Conservation (phyloP, 768 basidiomycete genomes). For the Pleurotus tuber-regium region DNA sequence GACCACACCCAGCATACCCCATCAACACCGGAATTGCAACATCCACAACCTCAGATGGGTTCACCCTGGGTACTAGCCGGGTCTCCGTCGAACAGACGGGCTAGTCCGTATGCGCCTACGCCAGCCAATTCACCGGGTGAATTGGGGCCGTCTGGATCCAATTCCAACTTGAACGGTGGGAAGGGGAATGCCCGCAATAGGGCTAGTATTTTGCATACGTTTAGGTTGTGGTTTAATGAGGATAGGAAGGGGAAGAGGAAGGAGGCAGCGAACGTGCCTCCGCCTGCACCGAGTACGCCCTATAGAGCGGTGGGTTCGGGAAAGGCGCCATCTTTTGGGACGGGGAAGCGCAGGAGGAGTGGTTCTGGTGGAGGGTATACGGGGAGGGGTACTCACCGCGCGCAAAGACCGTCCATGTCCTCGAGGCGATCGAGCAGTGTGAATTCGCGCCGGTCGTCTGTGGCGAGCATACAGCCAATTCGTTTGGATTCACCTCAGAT, state of each 20-base stretch:
- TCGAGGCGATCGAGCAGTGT: constrained; percentile 90
- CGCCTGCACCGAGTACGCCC: constrained; percentile 22
- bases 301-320: constrained; percentile 11
- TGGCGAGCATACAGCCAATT: constrained; percentile 45
- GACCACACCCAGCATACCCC: no score
- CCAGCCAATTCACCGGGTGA: constrained; percentile 56
- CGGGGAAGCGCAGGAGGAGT: constrained; percentile 52
- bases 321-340: constrained; percentile 21
- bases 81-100: constrained; percentile 33
- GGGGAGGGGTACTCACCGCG: constrained; percentile 40
- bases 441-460: constrained; percentile 75
- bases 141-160: constrained; percentile 42
- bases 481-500: constrained; percentile 61
- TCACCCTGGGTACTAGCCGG: constrained; percentile 78
- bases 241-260: constrained; percentile 87
- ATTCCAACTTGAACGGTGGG: constrained; percentile 15
- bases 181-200: constrained; percentile 53
- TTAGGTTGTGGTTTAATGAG: constrained; percentile 91
- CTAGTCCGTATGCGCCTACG: constrained; percentile 33
- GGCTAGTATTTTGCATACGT: constrained; percentile 79
- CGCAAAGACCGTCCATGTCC: constrained; percentile 69
- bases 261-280: constrained; percentile 33
- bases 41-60: constrained; percentile 39
- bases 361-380: constrained; percentile 29
- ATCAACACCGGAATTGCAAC: constrained; percentile 42